Base-by-base conservation (phyloP, 2,329 filamentous ascomycete genomes). In the Penicillium sclerotigenum region DNA sequence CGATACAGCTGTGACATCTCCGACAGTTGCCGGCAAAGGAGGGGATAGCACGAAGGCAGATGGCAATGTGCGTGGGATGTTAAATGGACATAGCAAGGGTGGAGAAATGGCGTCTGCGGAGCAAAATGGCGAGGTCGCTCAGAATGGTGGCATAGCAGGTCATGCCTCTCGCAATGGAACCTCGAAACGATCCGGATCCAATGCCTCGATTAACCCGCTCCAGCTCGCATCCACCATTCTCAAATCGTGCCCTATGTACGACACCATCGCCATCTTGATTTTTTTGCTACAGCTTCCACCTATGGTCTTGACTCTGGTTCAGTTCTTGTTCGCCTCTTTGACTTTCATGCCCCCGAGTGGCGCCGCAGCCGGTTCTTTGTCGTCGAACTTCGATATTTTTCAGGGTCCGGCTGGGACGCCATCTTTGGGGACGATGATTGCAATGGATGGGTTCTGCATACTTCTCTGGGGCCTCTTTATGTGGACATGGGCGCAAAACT, bases 251-350 rank as follows among this genome's bases (percentile, higher is more conserved):
- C 93, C 93, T 52, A 86, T 96, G 70, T 89, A 91, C 77, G 93
- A 97, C 77, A 96, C 93, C 59, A 90, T 97, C 76, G 91, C 93
- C 71, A 96, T 97, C 69, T 86, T 97, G 73, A 96, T 97, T 76
- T 89, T 97, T 67, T 84, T 97, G 64, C 89, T 97, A 75, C 92
- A 96, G 72, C 85, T 97, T 10, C 92, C 93, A 29, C 90, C 92
- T 22, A 87, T 93, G 68, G 87, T 93, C 56, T 83, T 97, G 68
- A 93, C 91, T 61, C 81, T 91, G 73, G 90, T 96, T 68, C 95
- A 97, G 75, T 87, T 91, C 71, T 83, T 96, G 64, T 97, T 97
- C 76, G 91, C 93, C 64, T 87, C 91, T 62, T 83, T 97, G 71
- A 97, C 92, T 46, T 95, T 97, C 71, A 91, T 96, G 60, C 90